Evolutionary conservation across 768 basidiomycete species (phyloP).

Genomic region (Collybia nuda): DNA sequence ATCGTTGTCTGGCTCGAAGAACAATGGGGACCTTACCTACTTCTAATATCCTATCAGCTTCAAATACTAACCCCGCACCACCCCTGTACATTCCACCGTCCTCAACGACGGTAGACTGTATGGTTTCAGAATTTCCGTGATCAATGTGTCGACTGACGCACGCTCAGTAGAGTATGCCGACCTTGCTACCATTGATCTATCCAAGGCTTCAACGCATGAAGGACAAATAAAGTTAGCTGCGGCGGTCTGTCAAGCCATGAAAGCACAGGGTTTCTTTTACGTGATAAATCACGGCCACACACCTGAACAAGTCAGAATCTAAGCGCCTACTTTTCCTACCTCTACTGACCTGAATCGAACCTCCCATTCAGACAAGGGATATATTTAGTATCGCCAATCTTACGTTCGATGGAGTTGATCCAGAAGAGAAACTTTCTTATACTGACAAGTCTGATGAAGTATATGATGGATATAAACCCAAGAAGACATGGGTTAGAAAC

Average conservation of each 20-base stretch:
- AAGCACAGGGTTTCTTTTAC: constrained; percentile 42
- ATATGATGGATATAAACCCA: constrained; percentile 35
- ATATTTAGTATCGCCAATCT: constrained; percentile 45
- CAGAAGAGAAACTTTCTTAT: constrained; percentile 38
- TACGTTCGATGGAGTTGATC: constrained; percentile 33
- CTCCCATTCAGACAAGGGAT: constrained; percentile 25
- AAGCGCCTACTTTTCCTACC: neutral
- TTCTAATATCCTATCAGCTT: too few species aligned
- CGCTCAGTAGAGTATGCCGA: constrained; percentile 38
- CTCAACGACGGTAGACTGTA: constrained; percentile 10
- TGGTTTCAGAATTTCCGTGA: neutral
- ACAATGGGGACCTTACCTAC: too few species aligned
- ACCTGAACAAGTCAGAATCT: constrained; percentile 29
- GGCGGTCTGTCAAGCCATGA: constrained; percentile 45
- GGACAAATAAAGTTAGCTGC: constrained; percentile 34
- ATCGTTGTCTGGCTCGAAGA: too few species aligned
- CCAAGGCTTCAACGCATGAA: constrained; percentile 33
- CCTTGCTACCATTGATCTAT: constrained; percentile 51
- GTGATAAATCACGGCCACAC: constrained; percentile 47
- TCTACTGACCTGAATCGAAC: neutral
- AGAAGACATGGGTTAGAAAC: constrained; percentile 12
- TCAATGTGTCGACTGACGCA: neutral
- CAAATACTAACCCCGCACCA: neutral
- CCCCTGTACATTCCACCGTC: constrained; percentile 6
- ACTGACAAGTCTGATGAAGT: constrained; percentile 34